Conservation (phyloP, 2,329 filamentous ascomycete species). For the Xylariaceae sp. region DNA sequence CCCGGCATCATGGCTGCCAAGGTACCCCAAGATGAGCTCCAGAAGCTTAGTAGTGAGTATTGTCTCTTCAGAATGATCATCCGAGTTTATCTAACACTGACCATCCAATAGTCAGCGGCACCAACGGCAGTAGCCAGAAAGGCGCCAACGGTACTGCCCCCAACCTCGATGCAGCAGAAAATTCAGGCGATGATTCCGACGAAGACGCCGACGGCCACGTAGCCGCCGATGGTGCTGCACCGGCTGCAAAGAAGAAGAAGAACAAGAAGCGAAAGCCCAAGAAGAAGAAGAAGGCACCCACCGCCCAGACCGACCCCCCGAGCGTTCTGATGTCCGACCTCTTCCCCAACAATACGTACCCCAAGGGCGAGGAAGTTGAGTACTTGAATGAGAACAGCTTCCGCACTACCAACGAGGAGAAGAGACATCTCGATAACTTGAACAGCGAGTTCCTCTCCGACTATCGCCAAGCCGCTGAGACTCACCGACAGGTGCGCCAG, state of each 20-base stretch:
- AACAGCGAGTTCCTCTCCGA: conserved; percentile 75
- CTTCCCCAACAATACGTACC: conserved; percentile 69
- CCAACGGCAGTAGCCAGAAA: conserved; percentile 26
- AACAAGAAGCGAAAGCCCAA: conserved; percentile 78
- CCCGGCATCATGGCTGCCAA: conserved; percentile 43
- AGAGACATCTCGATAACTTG: conserved; percentile 75
- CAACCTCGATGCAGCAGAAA: conserved; percentile 37
- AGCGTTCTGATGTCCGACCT: conserved; percentile 69
- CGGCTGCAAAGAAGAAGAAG: conserved; percentile 62
- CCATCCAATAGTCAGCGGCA: conserved; percentile 35
- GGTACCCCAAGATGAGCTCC: conserved; percentile 37
- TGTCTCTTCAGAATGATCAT: background rate
- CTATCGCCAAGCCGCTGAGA: conserved; percentile 80
- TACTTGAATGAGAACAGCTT: conserved; percentile 74
- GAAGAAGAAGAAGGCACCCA: conserved; percentile 64
- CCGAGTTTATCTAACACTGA: conserved; percentile 8
- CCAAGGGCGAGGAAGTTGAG: conserved; percentile 72
- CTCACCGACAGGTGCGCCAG: conserved; percentile 82
- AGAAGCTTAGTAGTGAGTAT: conserved; percentile 38
- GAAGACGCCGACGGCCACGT: conserved; percentile 49
- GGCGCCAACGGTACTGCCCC: conserved; percentile 26
- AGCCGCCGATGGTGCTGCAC: conserved; percentile 33
- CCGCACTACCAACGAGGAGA: conserved; percentile 80
- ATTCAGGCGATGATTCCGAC: conserved; percentile 49
- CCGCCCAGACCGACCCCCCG: conserved; percentile 72